Evolutionary conservation across 495 filamentous ascomycete genomes (phyloP), one percentile per base, ranked within the genome.

Genomic region (Lichina pygmaea): DNA sequence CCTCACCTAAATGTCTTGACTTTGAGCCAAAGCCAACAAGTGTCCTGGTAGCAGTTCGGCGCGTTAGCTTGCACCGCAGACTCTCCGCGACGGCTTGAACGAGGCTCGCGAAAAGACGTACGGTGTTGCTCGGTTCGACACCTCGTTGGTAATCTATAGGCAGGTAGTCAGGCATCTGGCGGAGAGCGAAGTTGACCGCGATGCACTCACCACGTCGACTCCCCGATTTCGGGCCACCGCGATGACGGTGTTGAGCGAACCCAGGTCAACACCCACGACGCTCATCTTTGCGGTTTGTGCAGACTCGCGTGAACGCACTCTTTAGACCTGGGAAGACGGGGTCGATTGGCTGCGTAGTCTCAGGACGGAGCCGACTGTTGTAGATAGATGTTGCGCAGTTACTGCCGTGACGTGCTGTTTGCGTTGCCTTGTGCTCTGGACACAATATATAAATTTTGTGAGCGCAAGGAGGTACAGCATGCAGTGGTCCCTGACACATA

Each of bases 61-160:
- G 7, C 13, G 37, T 44, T 2, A 50, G 32, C 33, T 38, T 11
- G 34, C 44, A 49, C 46, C 6, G 11, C 12, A 16, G 15, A 15
- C 33, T 44, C 11, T 33, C 24, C 31, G 41, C 37, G 34, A 34
- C 36, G 11, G 10, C 2, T 11, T 11, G 42, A 43, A 11, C 12
- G 30, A 24, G 15, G 15, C 10, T 10, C 33, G n/a, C 40, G 16
- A 24, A 38, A 38, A 36, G 47, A 73, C 83, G 72, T 78, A 93
- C 82, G 89, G 89, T 51, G 89, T 99, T 45, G 82, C 78, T 63
- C 89, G 78, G 68, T 99, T 95, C 48, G 89, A 99, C 54, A 95
- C 89, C 63, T 99, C 89, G 67, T 97, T 97, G 63, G 86, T 80
- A 58, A 97, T 94, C 83, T 92, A 47, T 41, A 34, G 32, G 24